These are phyloP conservation scores for Coemansia sp. DNA, from an alignment of 192 early-diverging fungal genomes.

Conservation along the genomic window DNA sequence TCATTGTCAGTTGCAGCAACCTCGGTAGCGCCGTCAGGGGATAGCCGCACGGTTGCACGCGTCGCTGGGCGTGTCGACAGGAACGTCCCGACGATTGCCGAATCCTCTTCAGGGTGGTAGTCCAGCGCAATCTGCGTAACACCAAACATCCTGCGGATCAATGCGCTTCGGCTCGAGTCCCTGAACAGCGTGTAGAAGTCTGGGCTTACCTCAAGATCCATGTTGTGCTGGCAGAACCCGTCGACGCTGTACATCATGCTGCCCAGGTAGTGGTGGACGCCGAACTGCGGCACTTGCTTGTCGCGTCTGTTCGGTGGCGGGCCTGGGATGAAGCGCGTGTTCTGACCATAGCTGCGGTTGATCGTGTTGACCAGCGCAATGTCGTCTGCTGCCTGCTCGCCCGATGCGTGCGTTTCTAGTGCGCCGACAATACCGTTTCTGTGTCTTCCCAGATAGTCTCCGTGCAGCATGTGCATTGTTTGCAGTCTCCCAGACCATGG, in stretches of 20 bases:
- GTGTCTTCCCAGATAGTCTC: conserved; percentile 29
- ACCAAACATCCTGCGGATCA: conserved; percentile 74
- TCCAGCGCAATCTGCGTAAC: conserved; percentile 70
- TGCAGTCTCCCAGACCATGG: conserved; percentile 25
- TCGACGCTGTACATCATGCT: conserved; percentile 76
- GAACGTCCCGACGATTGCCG: conserved; percentile 74
- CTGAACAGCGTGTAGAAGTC: conserved; percentile 85
- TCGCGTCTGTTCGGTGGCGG: conserved; percentile 30
- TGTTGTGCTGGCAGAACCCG: conserved; percentile 78
- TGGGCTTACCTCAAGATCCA: conserved; percentile 59
- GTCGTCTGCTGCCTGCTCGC: conserved; percentile 58
- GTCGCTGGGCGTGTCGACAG: conserved; percentile 70
- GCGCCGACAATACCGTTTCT: conserved; percentile 31
- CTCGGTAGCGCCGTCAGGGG: conserved; percentile 4
- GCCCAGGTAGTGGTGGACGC: conserved; percentile 73
- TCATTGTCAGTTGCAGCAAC: conserved; percentile 22
- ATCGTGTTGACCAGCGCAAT: conserved; percentile 58
- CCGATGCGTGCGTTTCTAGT: conserved; percentile 35
- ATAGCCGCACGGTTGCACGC: conserved; percentile 55
- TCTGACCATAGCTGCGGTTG: conserved; percentile 21
- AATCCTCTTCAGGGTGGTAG: conserved; percentile 70
- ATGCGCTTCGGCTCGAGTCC: conserved; percentile 68
- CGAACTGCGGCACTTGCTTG: conserved; percentile 58
- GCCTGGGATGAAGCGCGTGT: conserved; percentile 31
- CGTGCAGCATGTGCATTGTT: conserved; percentile 26